Evolutionary conservation across 176 grass and related monocot genomes (phyloP), one percentile per base, ranked within the genome.

Genomic region (Sorghum bicolor): DNA sequence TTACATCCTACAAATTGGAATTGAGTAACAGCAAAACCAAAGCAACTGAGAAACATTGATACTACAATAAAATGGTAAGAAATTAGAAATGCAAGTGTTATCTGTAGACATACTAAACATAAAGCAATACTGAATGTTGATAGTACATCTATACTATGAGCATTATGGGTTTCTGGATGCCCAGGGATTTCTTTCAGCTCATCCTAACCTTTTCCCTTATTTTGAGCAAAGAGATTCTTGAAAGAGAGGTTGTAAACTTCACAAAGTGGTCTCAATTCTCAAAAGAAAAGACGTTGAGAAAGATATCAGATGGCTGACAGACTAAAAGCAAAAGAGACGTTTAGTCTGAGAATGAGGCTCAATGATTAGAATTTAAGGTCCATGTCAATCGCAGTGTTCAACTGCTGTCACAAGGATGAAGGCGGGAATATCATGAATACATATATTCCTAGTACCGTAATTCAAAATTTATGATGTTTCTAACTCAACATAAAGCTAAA

Each of bases 271-370:
- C 66, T 63, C 62, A 80, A 80, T 15, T 80, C 66, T 63, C 62
- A 80, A 80, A 84, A 39, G 9, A 83, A 85, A 85, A 82, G 36
- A 44, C 38, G 33, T 82, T 38, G 45, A 85, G 45, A 91, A 91
- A 82, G 47, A n/a, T 47, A 91, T 30, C 66, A 85, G 78, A 88
- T 82, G 73, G 16, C 31, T 69, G 29, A 77, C 2, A 52, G 63
- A 69, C 34, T 82, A 79, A 91, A 85, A 63, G 86, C 58, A 88
- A 91, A 85, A 69, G 64, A 50, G 34, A 88, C 70, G 78, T 45
- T 70, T 70, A 63, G 17, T 19, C 55, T 30, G 30, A 90, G 39
- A 76, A 71, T 57, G 76, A 53, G 50, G 22, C 33, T 65, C 20
- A 76, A 91, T 91, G 85, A 84, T 80, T 72, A 48, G 38, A 83